These are phyloP conservation scores for Rhodomyrtus psidioides DNA, from an alignment of 441 rosid genomes.

Conservation along the genomic window DNA sequence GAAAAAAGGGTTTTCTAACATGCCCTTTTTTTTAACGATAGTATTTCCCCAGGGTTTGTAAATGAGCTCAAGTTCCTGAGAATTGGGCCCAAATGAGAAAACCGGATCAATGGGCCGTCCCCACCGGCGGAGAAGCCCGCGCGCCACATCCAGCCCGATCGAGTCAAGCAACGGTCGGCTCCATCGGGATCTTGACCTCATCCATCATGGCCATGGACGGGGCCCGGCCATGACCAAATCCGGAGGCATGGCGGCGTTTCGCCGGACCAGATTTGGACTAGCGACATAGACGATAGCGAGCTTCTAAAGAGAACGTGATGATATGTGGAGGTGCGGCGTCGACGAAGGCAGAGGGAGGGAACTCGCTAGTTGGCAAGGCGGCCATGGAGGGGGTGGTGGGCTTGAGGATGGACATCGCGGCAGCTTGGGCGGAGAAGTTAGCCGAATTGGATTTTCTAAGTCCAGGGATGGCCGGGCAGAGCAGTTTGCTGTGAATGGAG, in stretches of 20 bases:
- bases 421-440: neutral
- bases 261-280: neutral
- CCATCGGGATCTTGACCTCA: neutral
- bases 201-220: neutral
- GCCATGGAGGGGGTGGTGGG: neutral
- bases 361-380: neutral
- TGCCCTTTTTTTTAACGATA: neutral
- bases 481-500: neutral
- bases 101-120: neutral
- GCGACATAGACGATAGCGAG: neutral
- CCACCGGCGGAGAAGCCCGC: neutral
- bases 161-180: neutral
- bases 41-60: neutral
- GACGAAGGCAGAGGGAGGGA: neutral
- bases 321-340: neutral
- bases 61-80: neutral
- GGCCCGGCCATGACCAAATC: neutral
- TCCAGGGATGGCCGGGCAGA: neutral
- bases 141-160: neutral
- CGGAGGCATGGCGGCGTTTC: neutral
- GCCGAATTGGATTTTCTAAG: neutral
- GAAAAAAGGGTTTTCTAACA: neutral
- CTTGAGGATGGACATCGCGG: neutral
- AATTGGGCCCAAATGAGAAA: neutral
- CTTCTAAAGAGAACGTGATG: neutral